Evolutionary conservation across 139 green algal species (phyloP), one percentile per base, ranked within the genome.

Genomic region (Yamagishiella unicocca): DNA sequence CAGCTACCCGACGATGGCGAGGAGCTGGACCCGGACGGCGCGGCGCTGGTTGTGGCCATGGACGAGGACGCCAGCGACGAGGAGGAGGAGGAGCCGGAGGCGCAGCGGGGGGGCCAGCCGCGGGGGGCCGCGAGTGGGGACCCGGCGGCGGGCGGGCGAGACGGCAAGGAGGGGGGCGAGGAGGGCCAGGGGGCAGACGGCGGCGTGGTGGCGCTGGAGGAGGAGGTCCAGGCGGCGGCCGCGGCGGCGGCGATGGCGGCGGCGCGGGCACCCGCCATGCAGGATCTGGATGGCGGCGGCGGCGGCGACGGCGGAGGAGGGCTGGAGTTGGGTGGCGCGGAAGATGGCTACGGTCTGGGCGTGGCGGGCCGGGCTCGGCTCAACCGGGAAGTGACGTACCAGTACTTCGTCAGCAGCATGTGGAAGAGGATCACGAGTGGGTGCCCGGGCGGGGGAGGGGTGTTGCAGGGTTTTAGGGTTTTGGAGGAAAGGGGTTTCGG

Each of bases 21-120:
- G 62, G 92, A 94, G 46, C 67, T 87, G 45, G 93, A 95, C 40
- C 85, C 82, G 12, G 90, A 93, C 31, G 93, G 92, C 46, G 93
- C 93, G 42, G 71, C 54, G 12, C 43, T 93, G 68, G 43, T 78
- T 40, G 82, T 95, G 42, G 84, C 93, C 29, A 76, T 94, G 74
- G 77, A 93, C 21, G 79, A 90, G 33, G 87, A 90, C 24, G 73
- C 67, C n/a, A 70, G 43, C 22, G 76, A 87, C 3, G 86, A 87
- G 37, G 88, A 95, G 78, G 93, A 87, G 78, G 93, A 87, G 40
- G 77, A 82, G 45, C 37, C 66, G n/a, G 25, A 5, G 35, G 75
- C 22, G 10, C 61, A 21, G 58, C 58, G 31, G 78, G 53, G 29
- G 73, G 40, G 6, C 40, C 2, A 31, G 53, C 1, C 50, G 54